Conservation (phyloP, 2,329 filamentous ascomycete species). For the Penicillium expansum region DNA sequence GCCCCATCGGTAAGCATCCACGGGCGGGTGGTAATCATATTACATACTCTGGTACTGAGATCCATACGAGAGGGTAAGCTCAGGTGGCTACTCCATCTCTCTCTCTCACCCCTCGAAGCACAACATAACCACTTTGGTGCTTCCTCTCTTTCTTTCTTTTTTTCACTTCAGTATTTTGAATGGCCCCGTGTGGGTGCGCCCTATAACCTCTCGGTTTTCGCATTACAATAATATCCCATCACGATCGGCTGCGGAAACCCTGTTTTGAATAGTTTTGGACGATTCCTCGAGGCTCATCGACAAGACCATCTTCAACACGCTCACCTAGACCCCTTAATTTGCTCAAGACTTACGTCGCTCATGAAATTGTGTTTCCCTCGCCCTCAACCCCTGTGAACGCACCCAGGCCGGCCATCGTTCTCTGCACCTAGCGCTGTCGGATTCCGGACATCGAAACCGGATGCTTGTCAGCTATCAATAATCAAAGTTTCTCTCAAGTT, state of each 20-base stretch:
- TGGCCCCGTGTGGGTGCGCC: conserved; percentile 26
- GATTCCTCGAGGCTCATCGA: neutral
- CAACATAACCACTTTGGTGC: conserved; percentile 2
- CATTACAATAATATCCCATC: neutral
- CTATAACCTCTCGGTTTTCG: conserved; percentile 5
- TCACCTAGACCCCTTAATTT: neutral
- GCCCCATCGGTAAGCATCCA: conserved; percentile 4
- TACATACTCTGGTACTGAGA: conserved; percentile 3
- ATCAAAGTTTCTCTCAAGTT: conserved; percentile 20
- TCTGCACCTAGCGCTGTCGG: conserved; percentile 20
- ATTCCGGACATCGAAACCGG: conserved; percentile 28
- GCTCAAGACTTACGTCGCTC: neutral
- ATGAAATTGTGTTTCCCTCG: conserved; percentile 10
- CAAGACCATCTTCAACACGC: neutral
- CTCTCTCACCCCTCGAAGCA: conserved; percentile 10
- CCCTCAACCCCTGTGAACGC: conserved; percentile 6
- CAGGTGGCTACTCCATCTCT: conserved; percentile 1
- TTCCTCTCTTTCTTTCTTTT: conserved; percentile 2
- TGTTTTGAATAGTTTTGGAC: conserved; percentile 3
- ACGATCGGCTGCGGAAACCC: conserved; percentile 4
- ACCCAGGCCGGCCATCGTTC: neutral
- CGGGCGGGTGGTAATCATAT: neutral
- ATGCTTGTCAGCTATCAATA: conserved; percentile 24
- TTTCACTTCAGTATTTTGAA: conserved; percentile 10
- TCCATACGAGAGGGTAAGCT: conserved; percentile 3